A percentile compares a stretch with the other conserved stretches of the same genome.
phyloP scores from a whole-genome alignment of 441 rosid genomes.

The Adansonia madagascariensis region DNA sequence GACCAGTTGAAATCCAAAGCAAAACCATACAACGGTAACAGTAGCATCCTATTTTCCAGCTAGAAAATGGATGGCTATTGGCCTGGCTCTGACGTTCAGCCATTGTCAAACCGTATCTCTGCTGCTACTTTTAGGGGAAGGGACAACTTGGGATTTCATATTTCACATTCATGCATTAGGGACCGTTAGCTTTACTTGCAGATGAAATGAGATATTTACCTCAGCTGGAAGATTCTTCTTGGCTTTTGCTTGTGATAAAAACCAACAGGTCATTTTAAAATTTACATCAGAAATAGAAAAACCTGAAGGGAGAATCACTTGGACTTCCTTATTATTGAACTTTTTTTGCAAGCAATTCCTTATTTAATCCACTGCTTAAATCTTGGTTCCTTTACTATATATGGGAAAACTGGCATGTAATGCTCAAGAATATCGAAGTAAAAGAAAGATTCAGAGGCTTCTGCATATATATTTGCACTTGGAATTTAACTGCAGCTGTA shows the following conservation, averaged over 20 bases:
- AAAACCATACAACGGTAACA: neutral
- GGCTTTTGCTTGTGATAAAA: neutral
- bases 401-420: neutral
- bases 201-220: neutral
- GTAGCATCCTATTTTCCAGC: slow-evolving; percentile 7
- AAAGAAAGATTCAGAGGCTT: neutral
- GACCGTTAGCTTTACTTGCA: neutral
- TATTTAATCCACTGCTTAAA: neutral
- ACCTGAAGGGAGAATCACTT: neutral
- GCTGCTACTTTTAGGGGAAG: neutral
- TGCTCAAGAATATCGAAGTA: neutral
- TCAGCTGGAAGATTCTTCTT: neutral
- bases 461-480: neutral
- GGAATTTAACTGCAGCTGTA: neutral
- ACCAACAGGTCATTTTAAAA: too few relatives aligned
- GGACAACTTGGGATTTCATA: neutral
- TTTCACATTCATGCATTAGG: neutral
- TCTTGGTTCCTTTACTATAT: too few relatives aligned
- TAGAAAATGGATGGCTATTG: slow-evolving; percentile 18
- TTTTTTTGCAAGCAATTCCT: neutral
- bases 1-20: neutral
- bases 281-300: neutral
- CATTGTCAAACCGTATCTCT: neutral
- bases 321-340: neutral
- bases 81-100: slow-evolving; percentile 1